Evolutionary conservation across 2,329 filamentous ascomycete genomes (phyloP), one percentile per base, ranked within the genome.

Genomic region (Diplodia intermedia): DNA sequence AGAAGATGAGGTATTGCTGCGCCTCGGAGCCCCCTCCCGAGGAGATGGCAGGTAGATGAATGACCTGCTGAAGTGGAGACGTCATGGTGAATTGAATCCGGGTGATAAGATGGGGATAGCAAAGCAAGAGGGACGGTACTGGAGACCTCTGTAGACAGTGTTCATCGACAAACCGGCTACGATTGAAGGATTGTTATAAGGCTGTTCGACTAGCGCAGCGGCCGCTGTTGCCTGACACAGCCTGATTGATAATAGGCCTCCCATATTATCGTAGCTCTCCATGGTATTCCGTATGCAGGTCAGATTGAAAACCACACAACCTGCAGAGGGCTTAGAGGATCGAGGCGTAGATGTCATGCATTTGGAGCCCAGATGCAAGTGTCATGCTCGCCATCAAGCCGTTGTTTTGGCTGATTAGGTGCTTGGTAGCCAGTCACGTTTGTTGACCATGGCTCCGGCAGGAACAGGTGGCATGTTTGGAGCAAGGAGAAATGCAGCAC

Each of bases 1-100:
- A 90, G 80, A 88, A 93, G 71, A 94, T 80, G 57, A 93, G 84
- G 69, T 81, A 79, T 26, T 54, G 14, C 23, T 40, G 55, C 18
- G 15, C 18, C 18, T 11, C 7, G n/a, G 43, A 47, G 43, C 43
- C 11, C 11, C 43, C 43, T 20, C 18, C 43, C 3, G 43, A 20
- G n/a, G 43, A 11, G n/a, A n/a, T n/a, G 20, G 43, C 43, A 20
- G 43, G 43, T 20, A 47, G 43, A 47, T 20, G 18, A n/a, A 47
- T 20, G 18, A 11, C n/a, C 43, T 47, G 43, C 7, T 47, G 43
- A 7, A 47, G 43, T 9, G 8, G n/a, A 0, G 43, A 47, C 2
- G 43, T 8, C 43, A 47, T 47, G 7, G 18, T 47, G 7, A 7
- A 47, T 7, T 3, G n/a, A 47, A 47, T 3, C 3, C 8, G n/a